Evolutionary conservation across 176 grass and related monocot species (phyloP), one percentile per base, ranked within the genome.

Genomic region (Pharus latifolius): DNA sequence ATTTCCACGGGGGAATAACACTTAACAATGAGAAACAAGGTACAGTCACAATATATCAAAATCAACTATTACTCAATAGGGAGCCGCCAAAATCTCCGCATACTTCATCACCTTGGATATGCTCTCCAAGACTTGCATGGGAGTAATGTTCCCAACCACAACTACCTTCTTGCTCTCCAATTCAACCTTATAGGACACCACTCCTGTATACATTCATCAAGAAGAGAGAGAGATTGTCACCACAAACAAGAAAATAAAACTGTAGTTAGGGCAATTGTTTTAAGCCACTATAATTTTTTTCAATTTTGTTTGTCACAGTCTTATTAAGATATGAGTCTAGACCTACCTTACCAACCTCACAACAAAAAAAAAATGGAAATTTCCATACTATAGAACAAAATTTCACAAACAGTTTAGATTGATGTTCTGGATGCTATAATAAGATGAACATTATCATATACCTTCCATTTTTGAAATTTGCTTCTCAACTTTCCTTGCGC

Each of bases 391-490:
- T n/a, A n/a, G n/a, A n/a, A n/a, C n/a, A n/a, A n/a, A n/a, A n/a
- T n/a, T n/a, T n/a, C n/a, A n/a, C n/a, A n/a, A n/a, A n/a, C n/a
- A n/a, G n/a, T n/a, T n/a, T n/a, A n/a, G n/a, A n/a, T n/a, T n/a
- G n/a, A n/a, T n/a, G 41, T 14, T 12, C 8, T 58, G 5, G 6
- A 57, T 3, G 6, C n/a, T 46, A 4, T 38, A 17, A 35, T 19
- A 30, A 49, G 30, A 38, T 48, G 17, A 61, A 24, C 69, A 44
- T 23, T 7, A 5, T 65, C 48, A 0, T 40, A 20, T 86, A 94
- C 95, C 95, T 88, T 91, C 76, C 58, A 99, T 70, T 87, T 88
- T 91, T 10, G 84, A 88, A 20, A 99, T 85, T 60, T 99, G 95
- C 82, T 88, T 99, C 84, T 86, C 18, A 30, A 99, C 81, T 79